Percentiles rank a stretch among this genome's conserved stretches.
Conservation (phyloP, 2,329 filamentous ascomycete genomes). For the Orbilia quercus region DNA sequence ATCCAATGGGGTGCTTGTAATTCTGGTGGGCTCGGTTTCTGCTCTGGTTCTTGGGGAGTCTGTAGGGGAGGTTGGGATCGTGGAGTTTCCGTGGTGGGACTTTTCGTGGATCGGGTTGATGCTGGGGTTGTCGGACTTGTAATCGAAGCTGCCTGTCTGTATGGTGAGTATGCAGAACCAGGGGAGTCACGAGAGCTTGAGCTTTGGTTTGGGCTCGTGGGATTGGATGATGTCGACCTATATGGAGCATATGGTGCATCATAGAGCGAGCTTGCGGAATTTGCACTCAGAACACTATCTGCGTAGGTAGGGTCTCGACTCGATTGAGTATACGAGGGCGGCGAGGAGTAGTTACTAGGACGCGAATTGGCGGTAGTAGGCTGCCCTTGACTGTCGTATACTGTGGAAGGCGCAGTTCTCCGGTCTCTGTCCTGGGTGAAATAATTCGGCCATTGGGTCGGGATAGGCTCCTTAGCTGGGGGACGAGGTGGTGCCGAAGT, state of each 20-base stretch:
- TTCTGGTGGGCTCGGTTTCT: constrained; percentile 18
- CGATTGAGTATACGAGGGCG: constrained; percentile 16
- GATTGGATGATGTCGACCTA: constrained; percentile 6
- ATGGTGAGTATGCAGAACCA: constrained; percentile 9
- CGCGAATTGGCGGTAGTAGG: constrained; percentile 5
- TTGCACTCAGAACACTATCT: constrained; percentile 28
- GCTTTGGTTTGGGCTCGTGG: neutral
- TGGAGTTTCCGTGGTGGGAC: constrained; percentile 2
- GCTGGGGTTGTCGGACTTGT: constrained; percentile 4
- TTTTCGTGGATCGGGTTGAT: neutral
- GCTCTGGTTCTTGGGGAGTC: constrained; percentile 13
- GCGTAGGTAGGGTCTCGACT: constrained; percentile 7
- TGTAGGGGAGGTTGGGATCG: constrained; percentile 4
- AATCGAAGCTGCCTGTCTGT: neutral
- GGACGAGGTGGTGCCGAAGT: constrained; percentile 29
- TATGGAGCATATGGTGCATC: constrained; percentile 25
- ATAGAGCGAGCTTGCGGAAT: constrained; percentile 39
- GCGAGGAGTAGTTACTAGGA: constrained; percentile 6
- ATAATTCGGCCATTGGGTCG: constrained; percentile 24
- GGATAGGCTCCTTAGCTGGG: constrained; percentile 31
- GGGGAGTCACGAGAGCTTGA: constrained; percentile 1
- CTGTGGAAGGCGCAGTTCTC: constrained; percentile 16
- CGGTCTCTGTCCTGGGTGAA: constrained; percentile 27
- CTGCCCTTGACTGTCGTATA: neutral
- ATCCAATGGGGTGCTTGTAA: constrained; percentile 44